Evolutionary conservation across 129 eudicot species (phyloP).

Genomic region (Heracleum sosnowskyi): DNA sequence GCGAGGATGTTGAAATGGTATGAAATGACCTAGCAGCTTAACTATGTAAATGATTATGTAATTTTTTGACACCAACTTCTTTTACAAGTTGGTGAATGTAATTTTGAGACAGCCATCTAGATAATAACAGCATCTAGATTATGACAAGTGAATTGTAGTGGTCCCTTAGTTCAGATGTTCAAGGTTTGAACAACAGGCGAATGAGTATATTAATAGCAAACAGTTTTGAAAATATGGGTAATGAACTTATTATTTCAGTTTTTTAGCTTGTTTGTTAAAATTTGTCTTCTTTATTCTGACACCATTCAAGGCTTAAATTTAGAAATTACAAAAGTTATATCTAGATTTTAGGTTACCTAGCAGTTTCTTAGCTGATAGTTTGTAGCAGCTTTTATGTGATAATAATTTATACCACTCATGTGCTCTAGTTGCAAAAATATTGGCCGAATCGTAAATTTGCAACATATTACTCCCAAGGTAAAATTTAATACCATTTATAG

Average conservation of each 20-base stretch:
- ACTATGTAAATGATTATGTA: slow-evolving; percentile 9
- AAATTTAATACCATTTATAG: background rate
- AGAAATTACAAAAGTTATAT: background rate
- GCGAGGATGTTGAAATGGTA: slow-evolving; percentile 97
- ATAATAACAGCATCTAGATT: background rate
- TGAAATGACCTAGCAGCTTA: slow-evolving; percentile 20
- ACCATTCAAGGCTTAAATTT: background rate
- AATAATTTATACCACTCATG: background rate
- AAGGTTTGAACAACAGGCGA: background rate
- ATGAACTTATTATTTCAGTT: background rate
- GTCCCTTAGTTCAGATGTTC: background rate
- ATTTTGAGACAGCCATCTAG: background rate
- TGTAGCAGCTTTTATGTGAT: background rate
- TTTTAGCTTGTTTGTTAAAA: background rate
- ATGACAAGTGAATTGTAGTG: background rate
- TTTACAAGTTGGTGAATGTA: background rate
- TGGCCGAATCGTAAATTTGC: background rate
- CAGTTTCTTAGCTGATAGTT: background rate
- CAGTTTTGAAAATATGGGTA: background rate
- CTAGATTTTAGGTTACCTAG: background rate
- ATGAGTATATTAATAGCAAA: background rate
- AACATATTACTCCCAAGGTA: background rate
- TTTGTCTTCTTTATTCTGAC: background rate
- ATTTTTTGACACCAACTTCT: background rate
- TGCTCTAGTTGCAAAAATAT: background rate